Percentiles rank a stretch among this genome's conserved stretches.
Evolutionary conservation across 441 rosid species (phyloP).

Genomic region (Populus hybrid): DNA sequence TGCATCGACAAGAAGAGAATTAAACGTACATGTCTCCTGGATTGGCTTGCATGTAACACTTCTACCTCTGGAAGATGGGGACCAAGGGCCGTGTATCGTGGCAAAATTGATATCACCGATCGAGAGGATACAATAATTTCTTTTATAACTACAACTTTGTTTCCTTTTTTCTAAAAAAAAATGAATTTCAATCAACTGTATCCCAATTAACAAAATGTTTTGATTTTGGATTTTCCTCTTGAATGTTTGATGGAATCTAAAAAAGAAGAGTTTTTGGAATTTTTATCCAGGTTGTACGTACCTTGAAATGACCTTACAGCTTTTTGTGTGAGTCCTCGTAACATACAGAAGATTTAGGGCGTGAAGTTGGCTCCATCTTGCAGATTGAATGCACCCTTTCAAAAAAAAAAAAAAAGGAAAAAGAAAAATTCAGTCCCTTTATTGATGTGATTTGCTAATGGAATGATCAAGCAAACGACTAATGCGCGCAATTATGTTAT

Average conservation of each 20-base stretch:
- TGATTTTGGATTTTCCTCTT: not conserved
- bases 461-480: too few species aligned
- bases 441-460: too few species aligned
- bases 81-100: slow-evolving; percentile 5
- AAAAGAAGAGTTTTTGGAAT: slow-evolving; percentile 1
- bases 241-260: not conserved
- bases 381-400: not conserved
- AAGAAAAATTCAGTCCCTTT: too few species aligned
- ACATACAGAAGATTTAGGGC: not conserved
- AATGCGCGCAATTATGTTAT: too few species aligned
- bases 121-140: slow-evolving; percentile 13
- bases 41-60: not conserved
- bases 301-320: slow-evolving; percentile 7
- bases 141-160: not conserved
- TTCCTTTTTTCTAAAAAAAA: not conserved
- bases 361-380: not conserved
- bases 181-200: not conserved
- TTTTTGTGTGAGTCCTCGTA: not conserved
- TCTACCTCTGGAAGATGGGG: not conserved
- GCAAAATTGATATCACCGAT: slow-evolving; percentile 17
- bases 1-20: slow-evolving; percentile 6
- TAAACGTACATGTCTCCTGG: slow-evolving; percentile 15
- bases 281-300: slow-evolving; percentile 7
- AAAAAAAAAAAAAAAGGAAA: too few species aligned
- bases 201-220: not conserved